A percentile compares a stretch with the other conserved stretches of the same genome.
These are phyloP conservation scores for Stagonosporopsis rhizophila DNA, from an alignment of 2,329 filamentous ascomycete genomes.

Conservation along the genomic window DNA sequence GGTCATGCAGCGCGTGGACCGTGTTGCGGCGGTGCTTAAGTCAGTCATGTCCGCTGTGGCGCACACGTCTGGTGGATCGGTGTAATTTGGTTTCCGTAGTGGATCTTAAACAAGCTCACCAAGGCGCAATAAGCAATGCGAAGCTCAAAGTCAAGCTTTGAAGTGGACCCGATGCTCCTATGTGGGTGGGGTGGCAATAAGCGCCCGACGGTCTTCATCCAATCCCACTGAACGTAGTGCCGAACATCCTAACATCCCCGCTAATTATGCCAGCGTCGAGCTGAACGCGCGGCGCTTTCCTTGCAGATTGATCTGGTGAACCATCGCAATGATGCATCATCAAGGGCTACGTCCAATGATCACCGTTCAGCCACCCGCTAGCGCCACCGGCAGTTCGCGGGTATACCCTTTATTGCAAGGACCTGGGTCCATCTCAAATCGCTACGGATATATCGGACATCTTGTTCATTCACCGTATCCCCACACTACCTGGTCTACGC, in stretches of 20 bases:
- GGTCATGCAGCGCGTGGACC: not conserved
- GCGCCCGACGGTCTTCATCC: not conserved
- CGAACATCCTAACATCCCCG: slow-evolving; percentile 1
- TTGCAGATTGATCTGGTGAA: not conserved
- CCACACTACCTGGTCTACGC: not conserved
- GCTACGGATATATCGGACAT: slow-evolving; percentile 1
- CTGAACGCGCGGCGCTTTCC: slow-evolving; percentile 3
- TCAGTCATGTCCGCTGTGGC: slow-evolving; percentile 1
- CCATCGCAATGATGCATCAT: slow-evolving; percentile 2
- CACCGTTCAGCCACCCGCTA: slow-evolving; percentile 2
- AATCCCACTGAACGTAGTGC: not conserved
- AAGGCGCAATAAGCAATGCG: slow-evolving; percentile 9
- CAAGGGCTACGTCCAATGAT: slow-evolving; percentile 2
- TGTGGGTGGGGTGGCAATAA: slow-evolving; percentile 7
- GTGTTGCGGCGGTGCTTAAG: slow-evolving; percentile 4
- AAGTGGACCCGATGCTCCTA: not conserved
- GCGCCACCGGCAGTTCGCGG: slow-evolving; percentile 7
- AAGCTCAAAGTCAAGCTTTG: slow-evolving; percentile 9
- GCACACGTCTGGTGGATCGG: not conserved
- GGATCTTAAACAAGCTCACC: slow-evolving; percentile 4
- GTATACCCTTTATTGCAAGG: slow-evolving; percentile 10
- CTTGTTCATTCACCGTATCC: not conserved
- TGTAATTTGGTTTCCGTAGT: not conserved
- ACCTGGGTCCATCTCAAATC: not conserved
- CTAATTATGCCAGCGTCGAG: slow-evolving; percentile 1